Base-by-base conservation (phyloP, 768 basidiomycete species). In the Suillus alpinus region DNA sequence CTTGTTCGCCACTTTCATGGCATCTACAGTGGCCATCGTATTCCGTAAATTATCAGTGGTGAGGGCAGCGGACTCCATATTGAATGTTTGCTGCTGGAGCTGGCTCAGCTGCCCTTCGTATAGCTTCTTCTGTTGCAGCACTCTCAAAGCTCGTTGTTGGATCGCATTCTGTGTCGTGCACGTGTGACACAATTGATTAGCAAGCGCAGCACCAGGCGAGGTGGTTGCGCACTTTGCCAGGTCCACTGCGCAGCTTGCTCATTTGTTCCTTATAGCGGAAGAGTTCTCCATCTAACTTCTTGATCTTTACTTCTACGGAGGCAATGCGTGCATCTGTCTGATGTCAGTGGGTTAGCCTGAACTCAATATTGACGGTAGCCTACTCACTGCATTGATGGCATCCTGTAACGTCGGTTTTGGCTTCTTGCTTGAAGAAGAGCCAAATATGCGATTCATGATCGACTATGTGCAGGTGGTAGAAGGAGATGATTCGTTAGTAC, bases 21-120 rank as follows among this genome's bases (percentile, higher is more conserved):
- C 97, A 65, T 97, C 94, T 32, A 98, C 86, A 0, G 97, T 98
- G 13, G 94, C 96, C 96, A 99, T 98, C 68, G 97, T 98, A 73
- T 98, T 98, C 65, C 94, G 87, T 68, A 98, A 75, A 75, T 98
- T 98, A 77, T 98, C 97, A n/a, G 96, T 98, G 9, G 93, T 88
- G 68, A 98, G 86, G 14, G 91, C 85, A 13, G 95, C 91, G 58
- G 92, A 94, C 78, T 99, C 95, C 92, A 98, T 98, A 76, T 99
- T 98, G 80, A 94, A 98, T 26, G 92, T 89, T 74, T 98, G 97
- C 72, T 98, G 97, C 32, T 90, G 80, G 16, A 99, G 82, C 73
- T 97, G 94, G 9, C 86, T 82, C 41, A 98, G 83, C 73, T 99
- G 97, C 14, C 80, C 82, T 72, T 99, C 97, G 76, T 96, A 96